Evolutionary conservation across 345 rosid species (phyloP).

Genomic region (Carallia brachiata): DNA sequence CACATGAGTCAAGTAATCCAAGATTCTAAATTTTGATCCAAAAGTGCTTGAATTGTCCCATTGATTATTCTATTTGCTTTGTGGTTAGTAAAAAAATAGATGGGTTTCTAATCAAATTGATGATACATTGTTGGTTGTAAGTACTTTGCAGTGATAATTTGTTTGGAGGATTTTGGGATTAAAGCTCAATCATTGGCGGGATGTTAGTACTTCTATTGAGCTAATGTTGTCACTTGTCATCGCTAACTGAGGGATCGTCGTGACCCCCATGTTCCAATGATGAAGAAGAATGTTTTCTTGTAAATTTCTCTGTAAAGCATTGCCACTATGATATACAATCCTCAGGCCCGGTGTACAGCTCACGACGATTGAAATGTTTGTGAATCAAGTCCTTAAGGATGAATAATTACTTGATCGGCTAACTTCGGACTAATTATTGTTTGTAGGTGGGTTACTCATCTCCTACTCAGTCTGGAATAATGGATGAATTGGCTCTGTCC

Average conservation of each 20-base stretch:
- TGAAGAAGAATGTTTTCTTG: too few relatives aligned
- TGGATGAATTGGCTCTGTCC: slow-evolving; percentile 58
- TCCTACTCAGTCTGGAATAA: slow-evolving; percentile 78
- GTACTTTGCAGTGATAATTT: not conserved
- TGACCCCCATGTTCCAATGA: too few relatives aligned
- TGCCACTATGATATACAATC: too few relatives aligned
- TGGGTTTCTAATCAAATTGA: not conserved
- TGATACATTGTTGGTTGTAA: not conserved
- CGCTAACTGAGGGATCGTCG: too few relatives aligned
- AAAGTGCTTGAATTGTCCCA: too few relatives aligned
- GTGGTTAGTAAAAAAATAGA: too few relatives aligned
- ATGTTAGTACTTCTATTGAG: not conserved
- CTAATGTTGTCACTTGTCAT: not conserved
- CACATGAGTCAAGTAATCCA: not conserved
- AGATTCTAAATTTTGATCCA: not conserved
- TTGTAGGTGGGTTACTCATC: slow-evolving; percentile 82
- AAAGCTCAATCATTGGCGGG: too few relatives aligned
- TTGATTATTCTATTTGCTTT: too few relatives aligned
- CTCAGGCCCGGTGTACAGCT: too few relatives aligned
- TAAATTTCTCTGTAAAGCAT: too few relatives aligned
- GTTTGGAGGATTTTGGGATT: too few relatives aligned
- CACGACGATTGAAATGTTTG: too few relatives aligned
- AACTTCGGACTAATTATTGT: slow-evolving; percentile 1
- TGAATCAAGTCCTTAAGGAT: not conserved
- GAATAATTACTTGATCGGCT: not conserved